Evolutionary conservation across 805 yeast species (phyloP), one percentile per base, ranked within the genome.

Genomic region (Blastobotrys mokoenaii): DNA sequence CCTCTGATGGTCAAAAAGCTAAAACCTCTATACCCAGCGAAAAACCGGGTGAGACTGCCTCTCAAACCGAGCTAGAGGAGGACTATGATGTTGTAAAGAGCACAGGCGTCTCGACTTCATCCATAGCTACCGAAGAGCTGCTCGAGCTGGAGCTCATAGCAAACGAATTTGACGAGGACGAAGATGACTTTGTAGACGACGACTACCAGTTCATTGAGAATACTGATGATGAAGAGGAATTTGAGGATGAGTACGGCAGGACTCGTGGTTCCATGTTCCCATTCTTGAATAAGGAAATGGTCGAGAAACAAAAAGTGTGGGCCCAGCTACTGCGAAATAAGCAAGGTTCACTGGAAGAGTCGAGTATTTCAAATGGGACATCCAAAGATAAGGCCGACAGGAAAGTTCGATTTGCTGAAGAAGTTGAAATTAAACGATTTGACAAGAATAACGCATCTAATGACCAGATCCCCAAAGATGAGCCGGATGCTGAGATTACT

Each of bases 401-500:
- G 43, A 38, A n/a, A 16, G 45, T 31, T 8, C 60, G 71, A 14
- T 82, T 81, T 62, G 69, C 79, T 0, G 68, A 69, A 1, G 64
- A 64, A 2, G 65, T 79, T 29, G 75, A 79, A 38, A 72, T 82
- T 9, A 80, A 79, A 49, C 79, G 77, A 46, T 69, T 82, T 40
- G 82, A 76, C 41, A 31, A 29, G 32, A 34, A 22, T 8, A 30
- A 35, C 4, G 18, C 36, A 10, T n/a, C 14, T 12, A 29, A 20
- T 16, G 41, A 38, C 2, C 17, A n/a, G n/a, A 20, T 38, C 2
- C 38, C 39, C 2, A 17, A n/a, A 15, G 32, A 36, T 9, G 44
- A 41, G 27, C 37, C 36, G 16, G 40, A 40, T 44, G 47, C 37
- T 44, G 49, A 38, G n/a, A 14, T 41, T 15, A 35, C 15, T 10